These are phyloP conservation scores for Saccharomycopsis phalli DNA, from an alignment of 1,139 yeast genomes.

Conservation along the genomic window DNA sequence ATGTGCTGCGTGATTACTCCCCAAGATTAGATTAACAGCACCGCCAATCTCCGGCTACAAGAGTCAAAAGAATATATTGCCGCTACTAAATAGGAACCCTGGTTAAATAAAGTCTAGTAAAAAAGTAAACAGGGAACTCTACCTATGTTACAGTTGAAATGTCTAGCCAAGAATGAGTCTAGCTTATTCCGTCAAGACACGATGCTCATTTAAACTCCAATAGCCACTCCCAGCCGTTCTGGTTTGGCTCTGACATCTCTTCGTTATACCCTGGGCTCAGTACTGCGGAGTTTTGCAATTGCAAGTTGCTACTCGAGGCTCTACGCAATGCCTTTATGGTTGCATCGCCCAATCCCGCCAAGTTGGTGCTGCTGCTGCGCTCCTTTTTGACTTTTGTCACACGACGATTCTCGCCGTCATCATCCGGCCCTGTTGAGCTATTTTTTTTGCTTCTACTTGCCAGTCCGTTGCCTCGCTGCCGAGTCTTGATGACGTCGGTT, in stretches of 20 bases:
- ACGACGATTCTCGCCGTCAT: background rate
- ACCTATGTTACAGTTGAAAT: no score
- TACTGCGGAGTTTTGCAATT: slow-evolving; percentile 6
- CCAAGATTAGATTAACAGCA: no score
- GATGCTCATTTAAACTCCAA: slow-evolving; percentile 18
- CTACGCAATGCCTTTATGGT: background rate
- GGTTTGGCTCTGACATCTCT: background rate
- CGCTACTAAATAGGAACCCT: no score
- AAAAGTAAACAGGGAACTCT: no score
- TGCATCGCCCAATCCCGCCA: background rate
- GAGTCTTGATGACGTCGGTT: slow-evolving; percentile 86
- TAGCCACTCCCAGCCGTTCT: slow-evolving; percentile 21
- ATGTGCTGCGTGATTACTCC: no score
- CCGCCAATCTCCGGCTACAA: no score
- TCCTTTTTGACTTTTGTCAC: slow-evolving; percentile 13
- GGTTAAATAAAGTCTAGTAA: no score
- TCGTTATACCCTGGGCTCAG: slow-evolving; percentile 1
- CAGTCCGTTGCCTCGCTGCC: slow-evolving; percentile 28
- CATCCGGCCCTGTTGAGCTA: background rate
- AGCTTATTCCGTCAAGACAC: no score
- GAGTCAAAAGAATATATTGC: no score
- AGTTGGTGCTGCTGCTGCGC: slow-evolving; percentile 3
- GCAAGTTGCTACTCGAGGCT: background rate
- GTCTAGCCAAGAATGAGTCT: no score
- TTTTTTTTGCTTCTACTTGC: slow-evolving; percentile 1